Conservation (phyloP, 345 rosid species). For the Citropsis articulata region DNA sequence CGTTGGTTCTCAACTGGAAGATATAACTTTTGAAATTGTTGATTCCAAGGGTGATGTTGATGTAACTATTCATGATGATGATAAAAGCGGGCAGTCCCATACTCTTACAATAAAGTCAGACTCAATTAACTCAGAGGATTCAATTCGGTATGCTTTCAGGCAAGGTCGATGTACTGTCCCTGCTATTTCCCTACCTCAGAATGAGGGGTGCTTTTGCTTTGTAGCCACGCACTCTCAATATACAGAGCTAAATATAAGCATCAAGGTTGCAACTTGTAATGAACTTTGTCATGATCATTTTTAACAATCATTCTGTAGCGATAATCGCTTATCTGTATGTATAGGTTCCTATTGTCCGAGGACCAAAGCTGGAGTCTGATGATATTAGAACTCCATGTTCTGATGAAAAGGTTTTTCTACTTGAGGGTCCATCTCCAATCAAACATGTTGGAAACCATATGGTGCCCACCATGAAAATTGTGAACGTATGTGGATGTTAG, state of each 20-base stretch:
- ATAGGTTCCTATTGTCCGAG: constrained; percentile 24
- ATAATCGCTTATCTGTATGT: neutral
- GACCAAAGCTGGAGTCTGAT: constrained; percentile 10
- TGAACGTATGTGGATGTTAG: constrained; percentile 14
- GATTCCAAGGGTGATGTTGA: constrained; percentile 44
- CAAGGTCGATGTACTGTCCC: constrained; percentile 48
- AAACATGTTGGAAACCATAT: constrained; percentile 12
- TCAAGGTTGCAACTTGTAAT: constrained; percentile 28
- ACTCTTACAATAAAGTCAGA: constrained; percentile 38
- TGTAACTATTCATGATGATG: constrained; percentile 44
- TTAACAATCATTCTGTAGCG: neutral
- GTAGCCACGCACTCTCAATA: constrained; percentile 42
- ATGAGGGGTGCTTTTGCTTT: constrained; percentile 38
- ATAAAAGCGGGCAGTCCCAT: constrained; percentile 35
- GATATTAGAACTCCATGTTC: constrained; percentile 19
- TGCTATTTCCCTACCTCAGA: constrained; percentile 38
- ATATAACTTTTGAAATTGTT: constrained; percentile 42
- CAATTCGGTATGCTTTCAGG: constrained; percentile 38
- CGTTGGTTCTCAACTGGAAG: constrained; percentile 46
- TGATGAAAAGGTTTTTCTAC: constrained; percentile 13
- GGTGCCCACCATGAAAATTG: constrained; percentile 4
- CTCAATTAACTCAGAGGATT: constrained; percentile 13
- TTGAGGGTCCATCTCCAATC: constrained; percentile 7
- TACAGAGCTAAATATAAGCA: constrained; percentile 33
- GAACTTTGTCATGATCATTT: neutral